These are phyloP conservation scores for Orbilia javanica DNA, from an alignment of 2,329 filamentous ascomycete genomes.

Conservation along the genomic window DNA sequence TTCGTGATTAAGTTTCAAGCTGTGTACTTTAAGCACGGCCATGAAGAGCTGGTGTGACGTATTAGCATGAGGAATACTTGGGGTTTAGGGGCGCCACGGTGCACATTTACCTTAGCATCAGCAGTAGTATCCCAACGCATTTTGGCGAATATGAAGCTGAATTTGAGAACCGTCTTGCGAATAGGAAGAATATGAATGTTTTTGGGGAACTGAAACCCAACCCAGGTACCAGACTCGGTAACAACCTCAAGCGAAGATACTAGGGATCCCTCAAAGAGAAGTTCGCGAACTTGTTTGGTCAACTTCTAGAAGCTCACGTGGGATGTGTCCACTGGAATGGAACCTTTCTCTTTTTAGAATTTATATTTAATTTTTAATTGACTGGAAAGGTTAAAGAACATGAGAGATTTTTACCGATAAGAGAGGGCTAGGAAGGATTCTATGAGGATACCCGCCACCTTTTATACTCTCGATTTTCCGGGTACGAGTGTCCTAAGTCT, in stretches of 20 bases:
- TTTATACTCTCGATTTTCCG: constrained; percentile 46
- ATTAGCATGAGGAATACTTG: constrained; percentile 6
- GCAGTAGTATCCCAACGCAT: constrained; percentile 62
- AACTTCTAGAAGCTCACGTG: constrained; percentile 51
- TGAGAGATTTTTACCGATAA: constrained; percentile 47
- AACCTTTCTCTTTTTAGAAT: constrained; percentile 31
- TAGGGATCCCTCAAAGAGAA: constrained; percentile 32
- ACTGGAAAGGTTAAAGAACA: constrained; percentile 21
- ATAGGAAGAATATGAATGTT: not conserved
- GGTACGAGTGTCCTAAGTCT: constrained; percentile 53
- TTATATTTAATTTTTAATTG: not conserved
- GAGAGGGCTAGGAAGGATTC: constrained; percentile 44
- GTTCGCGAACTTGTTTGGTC: constrained; percentile 15
- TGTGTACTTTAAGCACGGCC: constrained; percentile 62
- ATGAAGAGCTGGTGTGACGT: constrained; percentile 59
- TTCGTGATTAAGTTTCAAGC: constrained; percentile 61
- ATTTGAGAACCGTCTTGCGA: not conserved
- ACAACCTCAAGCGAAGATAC: constrained; percentile 38
- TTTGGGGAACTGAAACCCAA: constrained; percentile 20
- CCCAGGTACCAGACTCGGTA: not conserved
- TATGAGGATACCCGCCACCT: constrained; percentile 36
- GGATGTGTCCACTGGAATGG: not conserved
- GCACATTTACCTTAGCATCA: constrained; percentile 60
- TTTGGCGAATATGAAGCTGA: constrained; percentile 27
- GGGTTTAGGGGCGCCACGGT: not conserved